Evolutionary conservation across 1,284 basidiomycete species (phyloP).

Genomic region (Apiotrichum sp.): DNA sequence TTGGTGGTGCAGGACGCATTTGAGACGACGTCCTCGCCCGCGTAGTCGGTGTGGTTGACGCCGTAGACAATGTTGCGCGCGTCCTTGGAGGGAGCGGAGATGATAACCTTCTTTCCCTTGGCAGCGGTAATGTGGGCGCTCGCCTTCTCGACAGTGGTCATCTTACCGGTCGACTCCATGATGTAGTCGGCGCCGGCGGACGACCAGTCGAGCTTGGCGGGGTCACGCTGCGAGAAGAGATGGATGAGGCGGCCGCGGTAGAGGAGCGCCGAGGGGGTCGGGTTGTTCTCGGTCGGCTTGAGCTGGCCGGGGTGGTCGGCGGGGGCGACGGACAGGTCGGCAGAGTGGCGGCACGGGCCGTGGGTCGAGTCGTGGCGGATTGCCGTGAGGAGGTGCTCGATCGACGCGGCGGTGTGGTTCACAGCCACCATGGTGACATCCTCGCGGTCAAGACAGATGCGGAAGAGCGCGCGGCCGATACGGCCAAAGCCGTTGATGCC

Average conservation of each 20-base stretch:
- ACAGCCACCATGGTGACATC: conserved; percentile 43
- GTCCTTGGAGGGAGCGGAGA: conserved; percentile 46
- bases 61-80: conserved; percentile 44
- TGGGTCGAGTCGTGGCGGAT: conserved; percentile 48
- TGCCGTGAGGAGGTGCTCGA: conserved; percentile 41
- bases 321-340: conserved; percentile 33
- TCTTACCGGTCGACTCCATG: conserved; percentile 45
- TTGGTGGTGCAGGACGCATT: conserved; percentile 50
- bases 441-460: conserved; percentile 25
- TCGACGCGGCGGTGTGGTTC: conserved; percentile 47
- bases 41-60: conserved; percentile 45
- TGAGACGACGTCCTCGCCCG: conserved; percentile 39
- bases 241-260: conserved; percentile 43
- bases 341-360: conserved; percentile 28
- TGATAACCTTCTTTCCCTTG: conserved; percentile 46
- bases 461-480: conserved; percentile 41
- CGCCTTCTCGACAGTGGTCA: conserved; percentile 41
- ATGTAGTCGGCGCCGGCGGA: conserved; percentile 43
- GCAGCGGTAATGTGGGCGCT: conserved; percentile 39
- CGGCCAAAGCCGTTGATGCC: conserved; percentile 49
- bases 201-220: conserved; percentile 42
- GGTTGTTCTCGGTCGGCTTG: conserved; percentile 28
- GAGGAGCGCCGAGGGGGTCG: conserved; percentile 30
- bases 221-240: conserved; percentile 44
- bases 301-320: conserved; percentile 35